phyloP scores from a whole-genome alignment of 2,329 filamentous ascomycete species.

The Didymosphaeria variabile region DNA sequence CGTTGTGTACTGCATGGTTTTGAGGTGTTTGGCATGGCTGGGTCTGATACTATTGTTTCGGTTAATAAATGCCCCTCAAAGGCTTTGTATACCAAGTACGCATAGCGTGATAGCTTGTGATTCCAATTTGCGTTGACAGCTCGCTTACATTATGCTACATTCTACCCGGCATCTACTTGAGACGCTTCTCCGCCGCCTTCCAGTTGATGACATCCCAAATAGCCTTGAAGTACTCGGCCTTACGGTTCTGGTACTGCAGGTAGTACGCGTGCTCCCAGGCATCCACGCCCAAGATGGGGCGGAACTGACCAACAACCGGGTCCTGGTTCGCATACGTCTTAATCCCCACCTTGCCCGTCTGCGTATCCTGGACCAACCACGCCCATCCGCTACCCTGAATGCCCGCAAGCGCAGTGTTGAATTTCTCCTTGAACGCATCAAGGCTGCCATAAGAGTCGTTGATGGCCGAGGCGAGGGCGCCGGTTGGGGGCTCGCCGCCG shows the following conservation, averaged over 20 bases:
- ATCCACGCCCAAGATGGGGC: slow-evolving; percentile 87
- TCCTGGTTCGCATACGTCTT: slow-evolving; percentile 87
- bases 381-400: slow-evolving; percentile 73
- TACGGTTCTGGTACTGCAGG: slow-evolving; percentile 95
- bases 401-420: slow-evolving; percentile 70
- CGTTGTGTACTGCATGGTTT: slow-evolving; percentile 6
- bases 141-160: slow-evolving; percentile 18
- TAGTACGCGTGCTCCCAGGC: slow-evolving; percentile 98
- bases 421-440: slow-evolving; percentile 68
- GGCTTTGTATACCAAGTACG: not conserved
- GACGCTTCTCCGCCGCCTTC: slow-evolving; percentile 85
- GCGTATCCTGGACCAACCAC: slow-evolving; percentile 69
- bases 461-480: slow-evolving; percentile 66
- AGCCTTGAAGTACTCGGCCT: slow-evolving; percentile 92
- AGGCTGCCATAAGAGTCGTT: slow-evolving; percentile 67
- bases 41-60: not conserved
- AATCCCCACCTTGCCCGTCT: slow-evolving; percentile 68
- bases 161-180: slow-evolving; percentile 56
- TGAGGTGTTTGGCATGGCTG: not conserved
- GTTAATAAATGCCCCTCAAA: not conserved
- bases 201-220: slow-evolving; percentile 98
- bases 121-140: not conserved
- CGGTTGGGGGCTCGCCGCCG: slow-evolving; percentile 70
- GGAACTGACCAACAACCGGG: slow-evolving; percentile 82
- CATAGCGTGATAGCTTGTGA: not conserved